Evolutionary conservation across 176 grass and related monocot genomes (phyloP), one percentile per base, ranked within the genome.

Genomic region (Saccharum officinarum): DNA sequence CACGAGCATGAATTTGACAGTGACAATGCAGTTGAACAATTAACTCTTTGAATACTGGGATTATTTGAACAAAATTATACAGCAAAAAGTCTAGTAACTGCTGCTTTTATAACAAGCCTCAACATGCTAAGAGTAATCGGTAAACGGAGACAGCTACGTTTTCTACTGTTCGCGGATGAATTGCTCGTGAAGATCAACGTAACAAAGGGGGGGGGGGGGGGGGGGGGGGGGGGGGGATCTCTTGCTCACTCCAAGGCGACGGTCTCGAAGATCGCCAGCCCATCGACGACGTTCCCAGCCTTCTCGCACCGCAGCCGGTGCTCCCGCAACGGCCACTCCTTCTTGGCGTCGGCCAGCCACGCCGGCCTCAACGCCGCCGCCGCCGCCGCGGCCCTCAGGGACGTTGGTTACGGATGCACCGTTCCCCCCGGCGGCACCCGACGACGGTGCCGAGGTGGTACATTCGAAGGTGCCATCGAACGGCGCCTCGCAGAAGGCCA

Each of bases 401-500:
- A 17, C 22, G n/a, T 25, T 57, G 54, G 20, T 57, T 8, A 0
- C 46, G 28, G 46, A 12, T 0, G 34, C 7, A 18, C 8, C 8
- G 30, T 7, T 0, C 3, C 20, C n/a, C 1, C 37, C 7, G 59
- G 60, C 38, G 15, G 60, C 60, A 8, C 18, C 13, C 23, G 60
- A 26, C 62, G 41, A 18, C 39, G 39, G 47, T 1, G 47, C 77
- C 34, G 25, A 50, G 44, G 61, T 64, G 25, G 46, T 16, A 1
- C 60, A 23, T 4, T 64, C 61, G 9, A 63, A 25, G 4, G 55
- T 79, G 44, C 65, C 65, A 1, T 81, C 30, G 65, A 81, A 39
- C 30, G 79, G 64, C 64, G 79, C 79, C 65, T 81, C 66, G 79
- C 45, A 70, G 66, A 81, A 70, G 12, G 22, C 66, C 66, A 82